Base-by-base conservation (phyloP, 345 rosid genomes). In the Syzygium jambos region DNA sequence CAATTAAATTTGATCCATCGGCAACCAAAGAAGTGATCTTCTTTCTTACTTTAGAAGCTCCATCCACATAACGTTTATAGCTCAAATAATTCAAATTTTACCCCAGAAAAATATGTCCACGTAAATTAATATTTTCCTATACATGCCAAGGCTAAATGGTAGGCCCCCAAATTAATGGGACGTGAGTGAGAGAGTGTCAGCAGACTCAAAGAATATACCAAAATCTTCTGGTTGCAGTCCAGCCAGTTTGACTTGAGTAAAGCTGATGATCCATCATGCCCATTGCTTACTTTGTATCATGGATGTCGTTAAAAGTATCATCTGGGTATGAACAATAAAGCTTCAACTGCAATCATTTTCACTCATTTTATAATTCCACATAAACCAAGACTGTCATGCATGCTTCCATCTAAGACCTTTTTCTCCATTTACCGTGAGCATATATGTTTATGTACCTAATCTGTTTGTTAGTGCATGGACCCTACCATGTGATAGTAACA, bases 361-460 rank as follows among this genome's bases (percentile, higher is more conserved):
- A 19, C 82, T 52, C 55, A 53, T 85, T 30, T 52, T 41, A 41
- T 57, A 85, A 17, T 19, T 86, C 21, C 78, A 86, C 38, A 43
- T 43, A 59, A 41, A 85, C 63, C 78, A 27, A 43, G 22, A 43
- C 38, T 49, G 27, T 29, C 53, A 9, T 68, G 53, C 73, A 65
- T 86, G 82, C 54, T 61, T 86, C 87, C 87, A 86, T 86, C 16
- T 10, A 63, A 41, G 53, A 63, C 30, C 87, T 86, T 86, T 86
- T 86, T 23, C 54, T 41, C 21, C 78, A 65, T 63, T 25, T 46
- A 25, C 68, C 19, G 19, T 86, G 23, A 2, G 52, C 22, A 29
- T 73, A 22, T 55, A 38, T 73, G 49, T 73, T 73, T 21, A 38
- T 73, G 82, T 73, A 73, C 82, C 41, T 9, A 38, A 52, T 21